Percentiles rank a stretch among this genome's conserved stretches.
These are phyloP conservation scores for Moesziomyces aphidis DNA, from an alignment of 1,284 basidiomycete genomes.

Conservation along the genomic window DNA sequence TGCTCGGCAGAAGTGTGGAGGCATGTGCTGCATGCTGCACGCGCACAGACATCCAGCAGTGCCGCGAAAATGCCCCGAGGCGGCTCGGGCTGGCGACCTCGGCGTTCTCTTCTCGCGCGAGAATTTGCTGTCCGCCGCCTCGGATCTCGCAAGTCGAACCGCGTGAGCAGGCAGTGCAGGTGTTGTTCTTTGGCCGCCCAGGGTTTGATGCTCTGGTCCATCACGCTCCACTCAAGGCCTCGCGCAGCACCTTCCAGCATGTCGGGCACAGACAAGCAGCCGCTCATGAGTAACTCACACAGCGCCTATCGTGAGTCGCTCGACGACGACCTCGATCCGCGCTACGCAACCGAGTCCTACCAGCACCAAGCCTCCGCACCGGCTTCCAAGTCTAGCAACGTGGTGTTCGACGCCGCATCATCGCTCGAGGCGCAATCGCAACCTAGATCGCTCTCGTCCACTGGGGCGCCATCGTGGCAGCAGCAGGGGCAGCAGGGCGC, in stretches of 20 bases:
- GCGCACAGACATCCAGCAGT: too few relatives aligned
- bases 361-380: constrained; percentile 32
- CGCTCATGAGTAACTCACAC: constrained; percentile 21
- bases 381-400: constrained; percentile 13
- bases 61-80: too few relatives aligned
- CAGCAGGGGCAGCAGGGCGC: constrained; percentile 4
- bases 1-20: neutral
- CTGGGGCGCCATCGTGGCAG: constrained; percentile 19
- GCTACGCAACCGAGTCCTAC: constrained; percentile 58
- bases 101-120: neutral
- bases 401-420: constrained; percentile 48
- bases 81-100: too few relatives aligned
- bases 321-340: constrained; percentile 52
- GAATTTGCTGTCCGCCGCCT: neutral
- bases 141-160: neutral
- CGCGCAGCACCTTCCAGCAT: constrained; percentile 1
- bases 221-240: neutral
- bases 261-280: constrained; percentile 35
- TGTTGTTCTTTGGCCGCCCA: neutral
- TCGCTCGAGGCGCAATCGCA: constrained; percentile 35
- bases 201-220: neutral
- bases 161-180: neutral
- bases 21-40: too few relatives aligned
- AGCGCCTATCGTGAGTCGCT: constrained; percentile 35
- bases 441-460: neutral